Evolutionary conservation across 805 yeast genomes (phyloP), one percentile per base, ranked within the genome.

Genomic region (Spathaspora hagerdaliae): DNA sequence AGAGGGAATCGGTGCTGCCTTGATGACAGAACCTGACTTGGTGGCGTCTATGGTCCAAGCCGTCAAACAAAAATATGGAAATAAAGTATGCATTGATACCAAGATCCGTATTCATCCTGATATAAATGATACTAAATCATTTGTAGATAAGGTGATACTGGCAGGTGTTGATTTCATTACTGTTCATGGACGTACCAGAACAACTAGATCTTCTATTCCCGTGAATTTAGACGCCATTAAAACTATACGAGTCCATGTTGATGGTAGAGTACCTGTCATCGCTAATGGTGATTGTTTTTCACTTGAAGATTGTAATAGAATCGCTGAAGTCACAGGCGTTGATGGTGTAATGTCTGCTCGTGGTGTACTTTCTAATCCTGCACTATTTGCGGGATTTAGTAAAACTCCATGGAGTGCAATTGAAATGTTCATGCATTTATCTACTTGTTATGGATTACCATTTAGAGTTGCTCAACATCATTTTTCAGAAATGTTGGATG

Each of bases 341-440:
- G 94, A 88, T 60, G 99, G 98, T 7, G 86, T 94, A 7, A 94
- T 94, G 99, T 85, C 97, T 2, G 99, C 87, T 1, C 70, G 99
- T 50, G 99, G 99, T 0, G 71, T 88, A 2, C 67, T 94, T 42
- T 71, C 78, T 27, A 94, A 94, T 61, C 99, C 99, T 0, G 96
- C 91, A 0, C 57, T 94, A 52, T 94, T 94, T 66, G 78, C 86
- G 1, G 96, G 96, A 0, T 78, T 63, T 57, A 69, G 70, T 0
- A 71, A 67, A 43, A 84, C 96, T 2, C 97, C 98, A 2, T 94
- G 98, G 97, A 79, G 83, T 6, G 92, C 96, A 7, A 68, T 94
- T 6, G 99, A 94, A 61, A 71, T 73, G 47, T 87, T 92, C 60
- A 81, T 90, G 86, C 83, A 87, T 56, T 80, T 83, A 52, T 78